Base-by-base conservation (phyloP, 1,284 basidiomycete species). In the Boletellus deceptivus region DNA sequence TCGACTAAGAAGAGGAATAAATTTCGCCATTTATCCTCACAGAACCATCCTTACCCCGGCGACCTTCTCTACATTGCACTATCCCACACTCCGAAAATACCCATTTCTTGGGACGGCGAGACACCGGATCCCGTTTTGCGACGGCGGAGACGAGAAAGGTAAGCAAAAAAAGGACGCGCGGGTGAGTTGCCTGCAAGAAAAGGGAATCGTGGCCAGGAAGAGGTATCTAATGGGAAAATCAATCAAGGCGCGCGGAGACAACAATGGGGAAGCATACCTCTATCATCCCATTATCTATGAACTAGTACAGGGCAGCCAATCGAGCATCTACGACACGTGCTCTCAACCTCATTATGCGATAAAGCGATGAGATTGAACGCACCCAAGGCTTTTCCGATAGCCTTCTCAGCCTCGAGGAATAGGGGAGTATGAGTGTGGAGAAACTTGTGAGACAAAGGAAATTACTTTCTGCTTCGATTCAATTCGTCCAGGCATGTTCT, bases 41-140 rank as follows among this genome's bases (percentile, higher is more conserved):
- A 16, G 52, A 37, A 18, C 63, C 46, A 14, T 59, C 58, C 34
- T 51, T 55, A 10, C 52, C 52, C 2, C 46, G 22, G 31, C 51
- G 55, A 33, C 60, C 55, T 42, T 63, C 58, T 43, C 43, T 56
- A 45, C 66, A 65, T n/a, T 61, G 62, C 1, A 69, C 65, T n/a
- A 89, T 50, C 0, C 86, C 87, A 55, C 86, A 85, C 7, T 62
- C 65, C 0, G 85, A 81, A 68, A 88, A 90, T 0, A 86, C 71
- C 47, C 79, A 82, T 52, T 84, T 75, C 67, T 84, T 86, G 3
- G 87, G 87, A 51, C 80, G 84, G 17, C 86, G 74, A 31, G 86
- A 88, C 0, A 84, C 79, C 0, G 83, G 77, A 59, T 90, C 86
- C 13, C 84, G 79, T 59, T 87, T 87, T 1, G 84, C 77, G 1